These are phyloP conservation scores for Pseudognaphalium luteoalbum DNA, from an alignment of 129 eudicot species.

Conservation along the genomic window DNA sequence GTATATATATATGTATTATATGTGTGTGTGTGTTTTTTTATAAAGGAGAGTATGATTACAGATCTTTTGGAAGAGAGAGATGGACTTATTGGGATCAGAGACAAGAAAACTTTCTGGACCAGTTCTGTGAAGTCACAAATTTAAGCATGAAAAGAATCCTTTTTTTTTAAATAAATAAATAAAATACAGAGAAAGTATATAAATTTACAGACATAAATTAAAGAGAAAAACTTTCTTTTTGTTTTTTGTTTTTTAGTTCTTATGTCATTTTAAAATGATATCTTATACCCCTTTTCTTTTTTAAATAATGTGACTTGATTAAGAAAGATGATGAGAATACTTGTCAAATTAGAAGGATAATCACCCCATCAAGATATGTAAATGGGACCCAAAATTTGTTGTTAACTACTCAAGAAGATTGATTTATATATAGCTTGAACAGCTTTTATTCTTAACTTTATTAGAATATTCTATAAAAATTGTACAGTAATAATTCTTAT, in stretches of 20 bases:
- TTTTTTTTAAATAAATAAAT: not conserved
- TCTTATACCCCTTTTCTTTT: not conserved
- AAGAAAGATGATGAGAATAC: conserved; percentile 19
- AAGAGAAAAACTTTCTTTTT: conserved; percentile 19
- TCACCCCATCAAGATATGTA: conserved; percentile 20
- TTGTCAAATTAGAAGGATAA: conserved; percentile 35
- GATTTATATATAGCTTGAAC: not conserved
- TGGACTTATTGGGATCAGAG: conserved; percentile 68
- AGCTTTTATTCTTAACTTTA: not conserved
- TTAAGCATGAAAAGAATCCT: conserved; percentile 44
- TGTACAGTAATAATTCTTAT: no score
- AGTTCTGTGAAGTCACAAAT: conserved; percentile 46
- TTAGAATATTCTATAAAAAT: no score
- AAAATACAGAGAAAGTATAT: not conserved
- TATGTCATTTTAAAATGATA: not conserved
- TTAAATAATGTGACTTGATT: conserved; percentile 28
- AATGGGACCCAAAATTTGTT: conserved; percentile 24
- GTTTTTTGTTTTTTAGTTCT: conserved; percentile 19
- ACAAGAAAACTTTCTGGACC: conserved; percentile 61
- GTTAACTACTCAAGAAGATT: not conserved
- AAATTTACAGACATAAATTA: not conserved
- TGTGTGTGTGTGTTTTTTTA: not conserved
- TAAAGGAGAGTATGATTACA: conserved; percentile 35
- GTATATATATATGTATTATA: not conserved
- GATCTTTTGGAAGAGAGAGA: conserved; percentile 39